Conservation (phyloP, 148 eudicot genomes). For the Rhododendron henanense region DNA sequence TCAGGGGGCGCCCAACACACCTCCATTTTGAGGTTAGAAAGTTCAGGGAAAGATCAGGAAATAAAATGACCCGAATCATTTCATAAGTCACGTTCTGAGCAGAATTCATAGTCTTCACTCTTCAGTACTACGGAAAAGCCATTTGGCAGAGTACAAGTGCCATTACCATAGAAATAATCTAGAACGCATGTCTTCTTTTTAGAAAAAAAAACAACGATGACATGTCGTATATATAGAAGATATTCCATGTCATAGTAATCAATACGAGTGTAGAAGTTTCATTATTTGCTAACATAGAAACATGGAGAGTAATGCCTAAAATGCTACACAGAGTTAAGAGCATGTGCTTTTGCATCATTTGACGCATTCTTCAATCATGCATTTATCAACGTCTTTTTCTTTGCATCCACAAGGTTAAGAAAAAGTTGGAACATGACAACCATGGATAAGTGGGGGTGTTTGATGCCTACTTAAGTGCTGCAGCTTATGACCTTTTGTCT, state of each 20-base stretch:
- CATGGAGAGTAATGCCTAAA: neutral
- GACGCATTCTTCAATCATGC: neutral
- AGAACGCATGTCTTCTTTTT: neutral
- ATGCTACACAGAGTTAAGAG: neutral
- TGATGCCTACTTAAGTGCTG: neutral
- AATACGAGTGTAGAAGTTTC: neutral
- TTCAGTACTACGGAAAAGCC: neutral
- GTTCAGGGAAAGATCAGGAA: neutral
- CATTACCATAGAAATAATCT: neutral
- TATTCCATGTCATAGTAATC: neutral
- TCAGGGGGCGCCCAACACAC: neutral
- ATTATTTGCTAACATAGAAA: slow-evolving; percentile 1
- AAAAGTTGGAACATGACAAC: neutral
- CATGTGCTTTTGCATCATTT: neutral
- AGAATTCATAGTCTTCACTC: neutral
- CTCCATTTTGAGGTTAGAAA: neutral
- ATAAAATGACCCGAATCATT: neutral
- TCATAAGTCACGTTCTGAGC: neutral
- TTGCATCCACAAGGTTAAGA: neutral
- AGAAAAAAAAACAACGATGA: neutral
- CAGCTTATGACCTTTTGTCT: neutral
- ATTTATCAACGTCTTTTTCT: neutral
- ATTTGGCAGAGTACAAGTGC: neutral
- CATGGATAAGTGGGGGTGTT: neutral
- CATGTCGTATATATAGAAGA: neutral